Conservation (phyloP, 371 early-diverging fungal genomes). For the Actinomortierella ambigua region DNA sequence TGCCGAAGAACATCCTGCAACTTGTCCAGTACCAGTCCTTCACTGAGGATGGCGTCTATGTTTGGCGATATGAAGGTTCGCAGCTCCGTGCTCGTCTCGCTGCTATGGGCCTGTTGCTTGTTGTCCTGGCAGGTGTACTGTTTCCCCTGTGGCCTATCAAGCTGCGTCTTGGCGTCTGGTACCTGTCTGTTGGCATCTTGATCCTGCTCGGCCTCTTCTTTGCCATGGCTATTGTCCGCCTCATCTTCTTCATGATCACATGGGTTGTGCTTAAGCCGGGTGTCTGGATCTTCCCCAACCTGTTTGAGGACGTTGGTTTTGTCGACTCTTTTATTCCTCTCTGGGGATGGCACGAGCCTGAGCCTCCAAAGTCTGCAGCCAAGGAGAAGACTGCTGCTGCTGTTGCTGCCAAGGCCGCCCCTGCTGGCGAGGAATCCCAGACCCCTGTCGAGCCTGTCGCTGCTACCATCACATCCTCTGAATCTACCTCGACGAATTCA, state of each 20-base stretch:
- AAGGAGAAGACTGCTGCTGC: constrained; percentile 11
- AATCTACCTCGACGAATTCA: no score
- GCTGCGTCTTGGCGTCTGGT: constrained; percentile 88
- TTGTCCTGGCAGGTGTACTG: constrained; percentile 92
- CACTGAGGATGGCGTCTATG: constrained; percentile 86
- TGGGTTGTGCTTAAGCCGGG: constrained; percentile 82
- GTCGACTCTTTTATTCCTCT: constrained; percentile 97
- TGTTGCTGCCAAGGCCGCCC: background rate
- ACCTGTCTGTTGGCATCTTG: constrained; percentile 84
- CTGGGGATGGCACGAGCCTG: constrained; percentile 88
- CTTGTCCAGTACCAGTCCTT: constrained; percentile 73
- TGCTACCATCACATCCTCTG: no score
- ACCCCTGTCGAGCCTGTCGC: constrained; percentile 16
- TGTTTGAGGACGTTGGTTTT: constrained; percentile 98
- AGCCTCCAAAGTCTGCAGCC: constrained; percentile 26
- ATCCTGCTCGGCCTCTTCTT: constrained; percentile 93
- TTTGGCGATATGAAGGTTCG: constrained; percentile 96
- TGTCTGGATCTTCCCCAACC: constrained; percentile 99
- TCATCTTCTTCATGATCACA: constrained; percentile 88
- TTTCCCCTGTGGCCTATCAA: constrained; percentile 98
- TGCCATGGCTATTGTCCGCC: constrained; percentile 86
- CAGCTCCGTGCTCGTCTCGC: constrained; percentile 76
- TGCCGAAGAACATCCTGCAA: constrained; percentile 57
- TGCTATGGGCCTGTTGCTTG: constrained; percentile 74
- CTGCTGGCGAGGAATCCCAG: constrained; percentile 27